A percentile compares a stretch with the other conserved stretches of the same genome.
phyloP scores from a whole-genome alignment of 2,329 filamentous ascomycete species.

The Aureobasidium sp. region DNA sequence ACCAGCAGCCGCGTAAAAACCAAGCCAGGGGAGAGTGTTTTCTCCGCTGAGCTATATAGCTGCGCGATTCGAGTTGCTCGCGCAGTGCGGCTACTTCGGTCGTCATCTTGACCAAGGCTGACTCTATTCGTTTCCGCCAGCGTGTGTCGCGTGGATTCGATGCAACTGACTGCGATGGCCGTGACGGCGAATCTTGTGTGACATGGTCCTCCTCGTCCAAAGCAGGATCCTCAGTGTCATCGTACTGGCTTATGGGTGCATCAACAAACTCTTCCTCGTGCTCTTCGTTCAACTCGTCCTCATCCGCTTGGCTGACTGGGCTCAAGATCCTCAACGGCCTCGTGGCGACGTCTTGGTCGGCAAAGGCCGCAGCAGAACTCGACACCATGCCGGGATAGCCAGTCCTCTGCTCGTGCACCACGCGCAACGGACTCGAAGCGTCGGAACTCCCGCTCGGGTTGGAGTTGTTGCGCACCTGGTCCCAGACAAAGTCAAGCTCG shows the following conservation, averaged over 20 bases:
- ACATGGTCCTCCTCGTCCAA: conserved; percentile 12
- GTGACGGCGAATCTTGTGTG: background rate
- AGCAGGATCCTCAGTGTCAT: conserved; percentile 9
- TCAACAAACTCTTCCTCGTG: conserved; percentile 26
- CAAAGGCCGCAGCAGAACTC: conserved; percentile 9
- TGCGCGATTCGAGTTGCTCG: conserved; percentile 76
- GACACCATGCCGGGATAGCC: conserved; percentile 8
- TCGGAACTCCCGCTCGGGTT: conserved; percentile 9
- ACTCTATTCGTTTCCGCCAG: conserved; percentile 79
- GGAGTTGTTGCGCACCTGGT: conserved; percentile 78
- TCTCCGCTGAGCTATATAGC: conserved; percentile 62
- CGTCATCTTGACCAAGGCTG: conserved; percentile 79
- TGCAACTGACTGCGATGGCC: conserved; percentile 12
- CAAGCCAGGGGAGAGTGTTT: conserved; percentile 61
- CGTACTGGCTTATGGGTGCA: conserved; percentile 20
- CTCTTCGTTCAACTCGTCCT: conserved; percentile 36
- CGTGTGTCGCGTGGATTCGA: conserved; percentile 39
- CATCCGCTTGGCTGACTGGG: conserved; percentile 68
- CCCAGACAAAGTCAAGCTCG: conserved; percentile 99
- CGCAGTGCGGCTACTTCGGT: conserved; percentile 86
- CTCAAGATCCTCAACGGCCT: conserved; percentile 55
- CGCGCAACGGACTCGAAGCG: conserved; percentile 14
- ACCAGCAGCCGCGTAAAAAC: conserved; percentile 64
- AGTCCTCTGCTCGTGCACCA: conserved; percentile 1
- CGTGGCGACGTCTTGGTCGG: background rate